phyloP scores from a whole-genome alignment of 2,329 filamentous ascomycete species.

The Aureobasidium lini region DNA sequence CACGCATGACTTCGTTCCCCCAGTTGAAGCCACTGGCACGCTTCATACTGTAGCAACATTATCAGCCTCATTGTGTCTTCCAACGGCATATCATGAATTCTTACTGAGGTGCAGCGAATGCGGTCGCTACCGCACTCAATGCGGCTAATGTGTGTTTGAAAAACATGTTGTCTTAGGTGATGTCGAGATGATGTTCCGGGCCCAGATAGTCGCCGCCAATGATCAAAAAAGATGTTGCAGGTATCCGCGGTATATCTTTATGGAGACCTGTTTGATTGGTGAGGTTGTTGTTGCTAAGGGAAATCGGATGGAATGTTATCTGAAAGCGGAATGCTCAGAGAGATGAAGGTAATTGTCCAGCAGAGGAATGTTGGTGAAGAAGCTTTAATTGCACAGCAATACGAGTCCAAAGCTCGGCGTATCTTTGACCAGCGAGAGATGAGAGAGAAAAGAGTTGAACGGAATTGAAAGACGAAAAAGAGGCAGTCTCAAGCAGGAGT shows the following conservation, averaged over 20 bases:
- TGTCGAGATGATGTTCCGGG: background rate
- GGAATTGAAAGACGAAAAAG: background rate
- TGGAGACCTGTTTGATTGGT: background rate
- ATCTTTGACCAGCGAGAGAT: slow-evolving; percentile 3
- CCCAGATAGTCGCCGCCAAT: background rate
- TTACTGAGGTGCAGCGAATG: slow-evolving; percentile 20
- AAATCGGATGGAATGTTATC: slow-evolving; percentile 4
- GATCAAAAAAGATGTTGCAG: background rate
- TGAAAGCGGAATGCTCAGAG: slow-evolving; percentile 12
- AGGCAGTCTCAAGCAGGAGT: background rate
- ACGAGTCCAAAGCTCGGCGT: slow-evolving; percentile 10
- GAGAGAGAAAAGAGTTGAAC: background rate
- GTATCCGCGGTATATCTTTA: background rate
- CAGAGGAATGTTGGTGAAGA: slow-evolving; percentile 8
- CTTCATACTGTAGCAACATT: background rate
- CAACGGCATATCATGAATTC: slow-evolving; percentile 16
- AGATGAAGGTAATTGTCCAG: slow-evolving; percentile 12
- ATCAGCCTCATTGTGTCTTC: background rate
- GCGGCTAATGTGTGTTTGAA: slow-evolving; percentile 21
- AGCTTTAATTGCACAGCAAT: slow-evolving; percentile 13
- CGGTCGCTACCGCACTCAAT: slow-evolving; percentile 21
- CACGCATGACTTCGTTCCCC: slow-evolving; percentile 43
- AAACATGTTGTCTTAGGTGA: slow-evolving; percentile 19
- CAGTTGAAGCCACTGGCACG: slow-evolving; percentile 34
- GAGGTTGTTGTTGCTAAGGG: slow-evolving; percentile 5